Evolutionary conservation across 257 asterid genomes (phyloP).

Genomic region (Nicotiana noctiflora): DNA sequence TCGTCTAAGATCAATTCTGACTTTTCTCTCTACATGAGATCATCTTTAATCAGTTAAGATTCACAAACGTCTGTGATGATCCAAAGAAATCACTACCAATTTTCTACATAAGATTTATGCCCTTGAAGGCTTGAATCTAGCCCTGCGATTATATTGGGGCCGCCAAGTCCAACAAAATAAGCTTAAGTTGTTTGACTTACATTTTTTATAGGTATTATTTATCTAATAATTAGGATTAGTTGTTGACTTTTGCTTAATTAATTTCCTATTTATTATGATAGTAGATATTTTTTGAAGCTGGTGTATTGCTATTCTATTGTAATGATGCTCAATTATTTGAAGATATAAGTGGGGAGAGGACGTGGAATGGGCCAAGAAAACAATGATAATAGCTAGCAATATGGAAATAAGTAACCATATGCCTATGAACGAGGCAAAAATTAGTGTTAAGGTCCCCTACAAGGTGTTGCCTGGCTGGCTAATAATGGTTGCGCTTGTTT

Average conservation of each 20-base stretch:
- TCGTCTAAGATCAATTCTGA: too few species aligned
- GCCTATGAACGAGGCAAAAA: not conserved
- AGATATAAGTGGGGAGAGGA: not conserved
- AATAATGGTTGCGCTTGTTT: not conserved
- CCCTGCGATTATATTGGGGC: not conserved
- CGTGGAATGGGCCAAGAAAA: not conserved
- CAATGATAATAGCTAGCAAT: not conserved
- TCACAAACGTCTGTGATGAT: too few species aligned
- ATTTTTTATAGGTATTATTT: not conserved
- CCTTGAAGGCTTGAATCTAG: too few species aligned
- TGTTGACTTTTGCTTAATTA: not conserved
- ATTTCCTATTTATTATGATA: not conserved
- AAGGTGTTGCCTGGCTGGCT: not conserved
- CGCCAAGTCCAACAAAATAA: not conserved
- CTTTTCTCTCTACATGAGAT: too few species aligned
- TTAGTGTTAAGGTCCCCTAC: not conserved
- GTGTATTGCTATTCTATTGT: not conserved
- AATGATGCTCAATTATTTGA: not conserved
- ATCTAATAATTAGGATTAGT: not conserved
- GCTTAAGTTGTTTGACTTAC: not conserved
- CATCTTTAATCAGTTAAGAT: too few species aligned
- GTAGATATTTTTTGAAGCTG: not conserved
- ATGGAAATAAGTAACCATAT: not conserved
- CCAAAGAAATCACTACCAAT: too few species aligned
- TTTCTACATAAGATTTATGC: too few species aligned